phyloP scores from a whole-genome alignment of 1,139 yeast genomes.

The Hansenula lynferdii region DNA sequence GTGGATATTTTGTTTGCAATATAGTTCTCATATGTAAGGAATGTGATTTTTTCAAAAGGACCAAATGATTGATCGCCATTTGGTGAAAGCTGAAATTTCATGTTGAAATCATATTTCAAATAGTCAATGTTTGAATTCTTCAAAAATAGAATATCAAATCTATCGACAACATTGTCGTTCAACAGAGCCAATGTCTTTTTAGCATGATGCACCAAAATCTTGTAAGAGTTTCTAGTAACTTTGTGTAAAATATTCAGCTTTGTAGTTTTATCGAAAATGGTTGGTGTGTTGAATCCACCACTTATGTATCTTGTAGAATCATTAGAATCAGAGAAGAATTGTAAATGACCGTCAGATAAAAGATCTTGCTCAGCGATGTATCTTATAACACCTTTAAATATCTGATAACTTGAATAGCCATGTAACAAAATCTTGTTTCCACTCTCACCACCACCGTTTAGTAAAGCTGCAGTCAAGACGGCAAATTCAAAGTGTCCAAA shows the following conservation, averaged over 20 bases:
- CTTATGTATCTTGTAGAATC: slow-evolving; percentile 46
- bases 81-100: slow-evolving; percentile 46
- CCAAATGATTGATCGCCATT: slow-evolving; percentile 39
- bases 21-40: slow-evolving; percentile 64
- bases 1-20: slow-evolving; percentile 56
- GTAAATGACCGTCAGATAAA: slow-evolving; percentile 53
- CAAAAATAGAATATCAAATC: slow-evolving; percentile 82
- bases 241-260: slow-evolving; percentile 80
- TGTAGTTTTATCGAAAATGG: slow-evolving; percentile 69
- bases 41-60: slow-evolving; percentile 70
- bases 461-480: slow-evolving; percentile 69
- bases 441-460: slow-evolving; percentile 78
- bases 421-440: slow-evolving; percentile 74
- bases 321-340: slow-evolving; percentile 53
- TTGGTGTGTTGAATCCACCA: slow-evolving; percentile 66
- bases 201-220: slow-evolving; percentile 60
- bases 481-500: slow-evolving; percentile 94
- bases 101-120: slow-evolving; percentile 61
- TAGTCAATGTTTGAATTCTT: slow-evolving; percentile 50
- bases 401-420: slow-evolving; percentile 90
- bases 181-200: slow-evolving; percentile 60
- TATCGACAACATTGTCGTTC: slow-evolving; percentile 76
- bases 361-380: slow-evolving; percentile 79
- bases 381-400: slow-evolving; percentile 82
- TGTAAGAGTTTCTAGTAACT: slow-evolving; percentile 68